Evolutionary conservation across 1,139 yeast genomes (phyloP), one percentile per base, ranked within the genome.

Genomic region (Yarrowia galli): DNA sequence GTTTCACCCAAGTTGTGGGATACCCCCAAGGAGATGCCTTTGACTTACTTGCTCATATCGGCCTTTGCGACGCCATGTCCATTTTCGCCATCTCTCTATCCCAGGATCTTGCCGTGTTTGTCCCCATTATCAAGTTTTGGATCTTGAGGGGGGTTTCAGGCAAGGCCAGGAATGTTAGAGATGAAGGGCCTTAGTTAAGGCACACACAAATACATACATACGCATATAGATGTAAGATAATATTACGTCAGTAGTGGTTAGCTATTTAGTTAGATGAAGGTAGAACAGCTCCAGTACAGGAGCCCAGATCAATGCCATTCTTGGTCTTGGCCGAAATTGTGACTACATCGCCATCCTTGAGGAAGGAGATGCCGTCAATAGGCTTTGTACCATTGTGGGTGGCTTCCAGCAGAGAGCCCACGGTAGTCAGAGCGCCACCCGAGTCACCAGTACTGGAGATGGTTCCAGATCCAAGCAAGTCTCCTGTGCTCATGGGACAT

Each of bases 391-490:
- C 76, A 8, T 71, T 72, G 18, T 68, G 67, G 15, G 75, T 68
- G 48, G 71, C 66, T 64, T 74, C 76, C 25, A 74, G 65, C 28
- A 74, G 69, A 9, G 75, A 73, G 6, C 76, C 76, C 40, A 69
- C 69, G 6, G 72, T 67, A 4, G 38, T 51, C 8, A 61, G 43
- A 2, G 65, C 53, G 10, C 35, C 54, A 6, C 54, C 54, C 16
- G 54, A 36, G 38, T 54, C 61, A 13, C 68, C 68, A 7, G 61
- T 60, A 12, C 74, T 73, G 9, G 75, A 73, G 45, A 74, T 73
- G 10, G 76, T 74, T 10, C 76, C 76, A 2, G 76, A 73, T n/a
- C 74, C 76, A 12, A 74, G 68, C 49, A 74, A 68, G 64, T 74
- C 76, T 15, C 76, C 76, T 7, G 74, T 68, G 22, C 70, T 70